A percentile compares a stretch with the other conserved stretches of the same genome.
phyloP scores from a whole-genome alignment of 352 stramenopile species.

The Phytophthora palmivora region DNA sequence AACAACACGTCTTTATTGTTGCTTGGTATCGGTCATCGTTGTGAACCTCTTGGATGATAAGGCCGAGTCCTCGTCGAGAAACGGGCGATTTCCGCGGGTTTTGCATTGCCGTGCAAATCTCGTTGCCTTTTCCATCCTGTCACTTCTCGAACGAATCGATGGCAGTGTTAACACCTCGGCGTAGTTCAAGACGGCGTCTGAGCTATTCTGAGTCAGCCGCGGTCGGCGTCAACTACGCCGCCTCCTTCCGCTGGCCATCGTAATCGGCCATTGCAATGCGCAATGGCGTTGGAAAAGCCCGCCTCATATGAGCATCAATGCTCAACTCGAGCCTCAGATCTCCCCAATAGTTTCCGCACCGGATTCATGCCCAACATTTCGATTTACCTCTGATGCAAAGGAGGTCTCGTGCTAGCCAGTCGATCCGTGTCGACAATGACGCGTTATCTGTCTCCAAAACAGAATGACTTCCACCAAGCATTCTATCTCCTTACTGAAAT shows the following conservation, averaged over 20 bases:
- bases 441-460: not conserved
- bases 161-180: constrained; percentile 19
- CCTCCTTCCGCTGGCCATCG: not conserved
- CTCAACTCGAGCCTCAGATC: no score
- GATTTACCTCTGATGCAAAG: constrained; percentile 8
- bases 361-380: not conserved
- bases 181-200: constrained; percentile 1
- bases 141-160: not conserved
- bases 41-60: not conserved
- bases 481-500: constrained; percentile 1
- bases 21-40: constrained; percentile 3
- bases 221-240: constrained; percentile 7
- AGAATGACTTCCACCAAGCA: not conserved
- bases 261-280: constrained; percentile 8
- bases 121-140: constrained; percentile 28
- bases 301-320: no score
- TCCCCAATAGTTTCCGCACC: constrained; percentile 7
- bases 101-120: constrained; percentile 19
- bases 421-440: not conserved
- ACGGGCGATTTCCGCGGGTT: constrained; percentile 11
- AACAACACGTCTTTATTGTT: not conserved
- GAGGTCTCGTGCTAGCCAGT: not conserved
- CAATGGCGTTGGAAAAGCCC: not conserved
- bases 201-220: constrained; percentile 9
- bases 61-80: not conserved